A percentile compares a stretch with the other conserved stretches of the same genome.
phyloP scores from a whole-genome alignment of 371 early-diverging fungal genomes.

The Syncephalastrum contaminatum region DNA sequence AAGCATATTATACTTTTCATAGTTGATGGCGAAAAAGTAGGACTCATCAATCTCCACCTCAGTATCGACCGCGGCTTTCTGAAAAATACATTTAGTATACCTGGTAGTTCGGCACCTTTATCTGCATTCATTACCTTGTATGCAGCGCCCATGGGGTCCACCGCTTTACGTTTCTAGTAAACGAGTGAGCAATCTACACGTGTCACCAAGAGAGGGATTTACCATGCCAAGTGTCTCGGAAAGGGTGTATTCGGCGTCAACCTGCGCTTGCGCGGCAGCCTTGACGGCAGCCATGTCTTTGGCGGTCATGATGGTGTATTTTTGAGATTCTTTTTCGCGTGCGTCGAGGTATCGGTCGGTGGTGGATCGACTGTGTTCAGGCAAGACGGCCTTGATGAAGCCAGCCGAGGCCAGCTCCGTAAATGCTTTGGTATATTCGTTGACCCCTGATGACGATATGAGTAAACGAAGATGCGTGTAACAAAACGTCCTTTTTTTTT shows the following conservation, averaged over 20 bases:
- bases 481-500: no score
- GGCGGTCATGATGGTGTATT: slow-evolving; percentile 60
- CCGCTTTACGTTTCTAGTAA: slow-evolving; percentile 54
- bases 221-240: slow-evolving; percentile 61
- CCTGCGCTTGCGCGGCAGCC: slow-evolving; percentile 46
- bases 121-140: slow-evolving; percentile 18
- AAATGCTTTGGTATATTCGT: slow-evolving; percentile 41
- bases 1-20: slow-evolving; percentile 73
- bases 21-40: slow-evolving; percentile 70
- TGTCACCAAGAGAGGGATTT: slow-evolving; percentile 2
- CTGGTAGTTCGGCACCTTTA: no score
- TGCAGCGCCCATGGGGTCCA: slow-evolving; percentile 29
- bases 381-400: slow-evolving; percentile 58
- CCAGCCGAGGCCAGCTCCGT: slow-evolving; percentile 59
- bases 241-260: slow-evolving; percentile 53
- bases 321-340: slow-evolving; percentile 62
- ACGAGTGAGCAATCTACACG: not conserved
- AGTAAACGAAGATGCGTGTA: no score
- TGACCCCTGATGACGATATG: slow-evolving; percentile 29
- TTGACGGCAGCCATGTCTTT: slow-evolving; percentile 64
- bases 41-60: slow-evolving; percentile 53
- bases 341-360: slow-evolving; percentile 65
- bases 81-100: not conserved
- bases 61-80: slow-evolving; percentile 28
- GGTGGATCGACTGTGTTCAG: slow-evolving; percentile 63